These are phyloP conservation scores for Xylariales sp. DNA, from an alignment of 2,329 filamentous ascomycete species.

Conservation along the genomic window DNA sequence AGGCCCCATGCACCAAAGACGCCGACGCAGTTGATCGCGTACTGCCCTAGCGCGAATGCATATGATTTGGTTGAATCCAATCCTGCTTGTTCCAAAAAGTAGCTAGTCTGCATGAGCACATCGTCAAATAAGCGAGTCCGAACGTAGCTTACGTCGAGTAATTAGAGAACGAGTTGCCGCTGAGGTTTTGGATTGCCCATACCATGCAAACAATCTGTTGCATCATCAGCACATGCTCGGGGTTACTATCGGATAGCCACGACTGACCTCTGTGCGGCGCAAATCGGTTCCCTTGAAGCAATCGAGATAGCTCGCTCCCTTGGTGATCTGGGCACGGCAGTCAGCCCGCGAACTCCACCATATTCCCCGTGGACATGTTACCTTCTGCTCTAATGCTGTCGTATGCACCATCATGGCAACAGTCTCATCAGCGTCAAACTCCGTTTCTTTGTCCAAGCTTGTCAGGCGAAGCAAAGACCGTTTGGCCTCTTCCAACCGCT, in stretches of 20 bases:
- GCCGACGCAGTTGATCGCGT: constrained; percentile 71
- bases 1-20: constrained; percentile 79
- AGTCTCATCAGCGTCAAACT: constrained; percentile 78
- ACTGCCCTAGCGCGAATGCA: constrained; percentile 59
- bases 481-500: constrained; percentile 61
- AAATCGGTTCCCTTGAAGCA: constrained; percentile 78
- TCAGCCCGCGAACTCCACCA: no score
- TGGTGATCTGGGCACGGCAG: constrained; percentile 66
- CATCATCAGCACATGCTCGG: no score
- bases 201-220: constrained; percentile 57
- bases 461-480: constrained; percentile 61
- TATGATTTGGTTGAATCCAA: constrained; percentile 48
- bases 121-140: constrained; percentile 1
- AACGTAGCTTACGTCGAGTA: constrained; percentile 49
- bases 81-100: constrained; percentile 58
- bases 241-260: no score
- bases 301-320: constrained; percentile 70
- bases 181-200: constrained; percentile 60
- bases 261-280: constrained; percentile 69
- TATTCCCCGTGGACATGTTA: constrained; percentile 8
- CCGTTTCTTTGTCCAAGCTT: constrained; percentile 53
- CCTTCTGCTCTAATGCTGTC: constrained; percentile 68
- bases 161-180: constrained; percentile 60
- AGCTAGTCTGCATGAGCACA: constrained; percentile 27
- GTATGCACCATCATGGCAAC: constrained; percentile 92